phyloP scores from a whole-genome alignment of 2,329 filamentous ascomycete species.

The Phaeosphaeriaceae sp. region DNA sequence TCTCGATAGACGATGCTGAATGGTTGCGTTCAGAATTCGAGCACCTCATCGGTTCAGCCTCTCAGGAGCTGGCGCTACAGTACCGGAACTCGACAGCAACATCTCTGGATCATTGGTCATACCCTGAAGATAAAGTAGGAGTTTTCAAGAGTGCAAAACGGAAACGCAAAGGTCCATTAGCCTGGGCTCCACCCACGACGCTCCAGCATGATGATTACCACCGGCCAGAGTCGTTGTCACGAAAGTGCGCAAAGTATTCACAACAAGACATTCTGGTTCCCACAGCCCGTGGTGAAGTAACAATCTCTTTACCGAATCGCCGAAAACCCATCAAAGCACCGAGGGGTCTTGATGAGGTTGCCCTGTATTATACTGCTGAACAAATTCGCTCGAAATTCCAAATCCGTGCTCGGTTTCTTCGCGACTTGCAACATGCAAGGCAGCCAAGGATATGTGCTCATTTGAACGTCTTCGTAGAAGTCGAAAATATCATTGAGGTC shows the following conservation, averaged over 20 bases:
- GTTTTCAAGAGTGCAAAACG: background rate
- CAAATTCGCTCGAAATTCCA: background rate
- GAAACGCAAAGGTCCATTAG: background rate
- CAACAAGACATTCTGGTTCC: background rate
- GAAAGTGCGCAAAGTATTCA: background rate
- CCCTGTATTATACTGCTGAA: background rate
- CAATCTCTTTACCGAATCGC: background rate
- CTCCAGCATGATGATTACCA: background rate
- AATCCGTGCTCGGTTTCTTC: background rate
- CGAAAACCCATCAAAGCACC: background rate
- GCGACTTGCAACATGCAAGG: background rate
- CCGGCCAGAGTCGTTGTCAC: background rate
- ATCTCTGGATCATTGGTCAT: constrained; percentile 10
- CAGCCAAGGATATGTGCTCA: constrained; percentile 1
- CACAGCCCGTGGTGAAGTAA: background rate
- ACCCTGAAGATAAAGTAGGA: constrained; percentile 1
- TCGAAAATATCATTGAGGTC: background rate
- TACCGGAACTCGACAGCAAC: constrained; percentile 5
- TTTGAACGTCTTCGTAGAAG: constrained; percentile 8
- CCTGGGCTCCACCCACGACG: background rate
- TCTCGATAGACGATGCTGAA: constrained; percentile 1
- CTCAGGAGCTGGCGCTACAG: constrained; percentile 12
- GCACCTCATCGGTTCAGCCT: constrained; percentile 12
- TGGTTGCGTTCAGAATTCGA: constrained; percentile 9
- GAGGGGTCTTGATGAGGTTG: background rate